Percentiles rank a stretch among this genome's conserved stretches.
phyloP scores from a whole-genome alignment of 2,329 filamentous ascomycete genomes.

The Boeremia lycopersici region DNA sequence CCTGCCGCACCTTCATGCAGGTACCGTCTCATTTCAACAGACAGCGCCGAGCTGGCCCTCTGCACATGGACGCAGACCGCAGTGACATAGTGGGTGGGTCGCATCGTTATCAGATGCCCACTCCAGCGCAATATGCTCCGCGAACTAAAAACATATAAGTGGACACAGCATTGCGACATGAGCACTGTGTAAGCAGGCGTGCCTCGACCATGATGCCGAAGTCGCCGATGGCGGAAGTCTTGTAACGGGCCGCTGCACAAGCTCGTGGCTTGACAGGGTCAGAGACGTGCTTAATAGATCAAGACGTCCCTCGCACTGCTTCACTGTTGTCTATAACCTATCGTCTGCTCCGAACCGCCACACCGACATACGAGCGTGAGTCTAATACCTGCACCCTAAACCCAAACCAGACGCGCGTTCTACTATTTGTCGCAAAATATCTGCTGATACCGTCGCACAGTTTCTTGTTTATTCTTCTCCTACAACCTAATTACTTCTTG shows the following conservation, averaged over 20 bases:
- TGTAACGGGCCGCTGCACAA: conserved; percentile 22
- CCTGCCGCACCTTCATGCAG: conserved; percentile 4
- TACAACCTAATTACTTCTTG: conserved; percentile 2
- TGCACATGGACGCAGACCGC: conserved; percentile 5
- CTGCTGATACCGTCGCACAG: conserved; percentile 31
- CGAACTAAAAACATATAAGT: conserved; percentile 14
- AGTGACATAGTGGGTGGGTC: conserved; percentile 5
- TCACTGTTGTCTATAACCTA: background rate
- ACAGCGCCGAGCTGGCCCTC: background rate
- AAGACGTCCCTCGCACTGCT: background rate
- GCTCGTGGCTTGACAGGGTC: conserved; percentile 13
- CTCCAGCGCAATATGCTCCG: background rate
- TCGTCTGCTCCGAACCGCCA: conserved; percentile 16
- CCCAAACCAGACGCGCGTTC: conserved; percentile 28
- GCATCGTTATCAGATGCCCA: conserved; percentile 8
- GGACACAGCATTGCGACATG: conserved; percentile 16
- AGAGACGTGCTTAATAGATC: conserved; percentile 7
- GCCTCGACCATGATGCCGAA: conserved; percentile 32
- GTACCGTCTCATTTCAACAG: conserved; percentile 2
- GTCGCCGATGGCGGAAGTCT: conserved; percentile 23
- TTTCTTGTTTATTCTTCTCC: conserved; percentile 9
- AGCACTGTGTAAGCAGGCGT: conserved; percentile 28
- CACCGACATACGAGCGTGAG: conserved; percentile 14
- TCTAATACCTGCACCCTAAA: conserved; percentile 25
- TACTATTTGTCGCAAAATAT: conserved; percentile 38